Percentiles rank a stretch among this genome's conserved stretches.
Conservation (phyloP, 1,284 basidiomycete genomes). For the Tylopilus sp. region DNA sequence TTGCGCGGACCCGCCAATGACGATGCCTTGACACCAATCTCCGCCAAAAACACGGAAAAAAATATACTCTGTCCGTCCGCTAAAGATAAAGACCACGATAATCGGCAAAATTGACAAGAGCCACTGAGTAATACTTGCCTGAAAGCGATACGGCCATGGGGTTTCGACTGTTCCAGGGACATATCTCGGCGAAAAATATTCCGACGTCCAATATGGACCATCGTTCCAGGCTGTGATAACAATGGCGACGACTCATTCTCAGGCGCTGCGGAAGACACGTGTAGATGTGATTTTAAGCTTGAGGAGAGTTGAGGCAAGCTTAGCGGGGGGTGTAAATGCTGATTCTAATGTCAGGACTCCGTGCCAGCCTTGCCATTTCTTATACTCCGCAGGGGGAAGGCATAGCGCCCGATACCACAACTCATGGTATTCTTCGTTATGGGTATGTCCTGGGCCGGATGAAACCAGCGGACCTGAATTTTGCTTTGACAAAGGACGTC, state of each 20-base stretch:
- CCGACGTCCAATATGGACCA: constrained; percentile 26
- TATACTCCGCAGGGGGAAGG: constrained; percentile 27
- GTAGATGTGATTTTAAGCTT: neutral
- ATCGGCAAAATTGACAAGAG: neutral
- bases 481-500: no score
- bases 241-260: constrained; percentile 15
- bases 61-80: constrained; percentile 64
- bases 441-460: no score
- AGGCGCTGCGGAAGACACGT: constrained; percentile 13
- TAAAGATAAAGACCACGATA: constrained; percentile 30
- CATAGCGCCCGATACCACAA: no score
- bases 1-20: constrained; percentile 56
- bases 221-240: constrained; percentile 42
- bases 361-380: constrained; percentile 10
- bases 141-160: constrained; percentile 61
- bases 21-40: constrained; percentile 61
- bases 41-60: constrained; percentile 58
- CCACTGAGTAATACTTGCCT: constrained; percentile 45
- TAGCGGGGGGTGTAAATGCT: constrained; percentile 1
- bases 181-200: constrained; percentile 32
- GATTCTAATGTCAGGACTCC: neutral
- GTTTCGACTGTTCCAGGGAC: constrained; percentile 59
- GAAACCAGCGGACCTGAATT: no score
- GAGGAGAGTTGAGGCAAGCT: neutral
- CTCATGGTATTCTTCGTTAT: no score